phyloP scores from a whole-genome alignment of 139 green algal species.

The Chlamydomonas sphaeroides region DNA sequence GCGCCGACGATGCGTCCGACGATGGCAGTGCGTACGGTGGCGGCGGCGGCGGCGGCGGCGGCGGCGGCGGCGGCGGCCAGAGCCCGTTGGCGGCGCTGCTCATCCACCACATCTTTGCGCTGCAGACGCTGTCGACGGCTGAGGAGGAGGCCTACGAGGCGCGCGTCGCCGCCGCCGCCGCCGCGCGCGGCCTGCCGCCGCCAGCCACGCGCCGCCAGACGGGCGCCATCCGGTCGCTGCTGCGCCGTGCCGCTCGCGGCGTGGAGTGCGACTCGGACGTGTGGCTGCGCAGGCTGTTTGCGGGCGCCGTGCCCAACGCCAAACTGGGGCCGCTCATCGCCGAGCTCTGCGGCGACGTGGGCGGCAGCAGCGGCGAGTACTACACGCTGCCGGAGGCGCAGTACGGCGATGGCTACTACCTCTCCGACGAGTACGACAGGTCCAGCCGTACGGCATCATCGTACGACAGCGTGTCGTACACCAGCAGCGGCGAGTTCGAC shows the following conservation, averaged over 20 bases:
- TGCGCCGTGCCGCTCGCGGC: slow-evolving; percentile 11
- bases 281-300: slow-evolving; percentile 13
- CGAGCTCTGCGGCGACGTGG: slow-evolving; percentile 19
- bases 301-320: neutral
- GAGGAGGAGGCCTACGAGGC: slow-evolving; percentile 16
- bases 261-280: slow-evolving; percentile 9
- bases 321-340: neutral
- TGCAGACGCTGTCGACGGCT: slow-evolving; percentile 12
- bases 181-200: slow-evolving; percentile 15
- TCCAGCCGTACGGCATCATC: too few relatives aligned
- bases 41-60: neutral
- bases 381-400: neutral
- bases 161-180: neutral
- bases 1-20: neutral
- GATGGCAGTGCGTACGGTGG: neutral
- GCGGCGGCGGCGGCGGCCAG: neutral
- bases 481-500: too few relatives aligned
- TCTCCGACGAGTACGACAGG: neutral
- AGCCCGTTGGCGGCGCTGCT: neutral
- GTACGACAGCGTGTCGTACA: too few relatives aligned
- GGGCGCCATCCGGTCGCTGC: neutral
- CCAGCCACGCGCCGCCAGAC: slow-evolving; percentile 11
- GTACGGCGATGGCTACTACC: neutral
- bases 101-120: slow-evolving; percentile 1
- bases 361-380: slow-evolving; percentile 8